Evolutionary conservation across 352 stramenopile species (phyloP).

Genomic region (Globisporangium mamillatum): DNA sequence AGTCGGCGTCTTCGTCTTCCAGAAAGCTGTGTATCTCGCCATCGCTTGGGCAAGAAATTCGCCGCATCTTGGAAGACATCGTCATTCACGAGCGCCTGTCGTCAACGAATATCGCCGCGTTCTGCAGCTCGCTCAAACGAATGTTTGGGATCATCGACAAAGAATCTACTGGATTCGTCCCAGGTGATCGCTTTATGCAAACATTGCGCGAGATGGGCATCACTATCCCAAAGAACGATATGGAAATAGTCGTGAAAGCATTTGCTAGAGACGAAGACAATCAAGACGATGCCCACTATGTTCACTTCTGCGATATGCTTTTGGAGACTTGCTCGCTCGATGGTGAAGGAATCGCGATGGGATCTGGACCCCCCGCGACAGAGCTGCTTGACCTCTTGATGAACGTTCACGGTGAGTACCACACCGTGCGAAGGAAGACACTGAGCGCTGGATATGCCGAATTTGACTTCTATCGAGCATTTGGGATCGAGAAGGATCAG

Average conservation of each 20-base stretch:
- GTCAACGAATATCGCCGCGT: conserved; percentile 34
- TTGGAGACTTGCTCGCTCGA: conserved; percentile 40
- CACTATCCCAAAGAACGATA: conserved; percentile 29
- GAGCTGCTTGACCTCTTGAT: conserved; percentile 56
- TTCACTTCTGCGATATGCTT: conserved; percentile 58
- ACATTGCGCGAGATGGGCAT: conserved; percentile 68
- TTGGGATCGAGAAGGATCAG: conserved; percentile 39
- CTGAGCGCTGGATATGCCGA: conserved; percentile 23
- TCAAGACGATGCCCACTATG: conserved; percentile 39
- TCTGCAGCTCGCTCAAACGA: conserved; percentile 65
- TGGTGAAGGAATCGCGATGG: conserved; percentile 20
- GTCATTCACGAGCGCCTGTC: conserved; percentile 49
- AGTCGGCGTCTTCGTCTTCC: conserved; percentile 52
- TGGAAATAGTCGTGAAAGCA: conserved; percentile 40
- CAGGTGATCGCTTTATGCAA: conserved; percentile 45
- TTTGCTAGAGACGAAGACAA: conserved; percentile 34
- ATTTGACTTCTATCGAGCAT: conserved; percentile 47
- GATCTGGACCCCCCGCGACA: conserved; percentile 26
- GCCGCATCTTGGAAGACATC: conserved; percentile 50
- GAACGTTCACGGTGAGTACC: conserved; percentile 41
- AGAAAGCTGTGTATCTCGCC: conserved; percentile 16
- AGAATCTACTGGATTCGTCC: conserved; percentile 50
- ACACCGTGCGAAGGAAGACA: conserved; percentile 22
- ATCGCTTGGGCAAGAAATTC: conserved; percentile 18
- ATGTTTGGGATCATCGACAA: conserved; percentile 85